Conservation (phyloP, 345 rosid species). For the Acer yangbiense region DNA sequence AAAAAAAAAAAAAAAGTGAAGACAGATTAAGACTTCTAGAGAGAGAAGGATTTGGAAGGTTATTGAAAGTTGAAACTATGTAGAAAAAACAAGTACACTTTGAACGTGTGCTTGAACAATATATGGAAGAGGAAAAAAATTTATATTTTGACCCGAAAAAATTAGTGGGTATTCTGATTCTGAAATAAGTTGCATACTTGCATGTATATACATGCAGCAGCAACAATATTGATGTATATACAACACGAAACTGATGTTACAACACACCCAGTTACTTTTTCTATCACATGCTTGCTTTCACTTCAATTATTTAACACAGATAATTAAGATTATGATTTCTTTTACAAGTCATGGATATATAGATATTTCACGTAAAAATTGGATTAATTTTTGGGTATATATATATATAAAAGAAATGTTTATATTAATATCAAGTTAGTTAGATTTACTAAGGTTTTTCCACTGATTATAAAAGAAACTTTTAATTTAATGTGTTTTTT, state of each 20-base stretch:
- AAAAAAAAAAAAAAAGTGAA: no score
- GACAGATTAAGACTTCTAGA: background rate
- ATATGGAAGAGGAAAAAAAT: no score
- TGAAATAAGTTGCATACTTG: no score
- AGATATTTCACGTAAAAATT: no score
- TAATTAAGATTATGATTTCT: background rate
- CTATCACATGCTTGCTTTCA: background rate
- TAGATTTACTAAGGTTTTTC: no score
- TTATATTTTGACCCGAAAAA: no score
- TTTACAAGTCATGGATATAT: background rate
- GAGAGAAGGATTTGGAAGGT: background rate
- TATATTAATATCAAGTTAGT: no score
- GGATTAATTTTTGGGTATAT: no score
- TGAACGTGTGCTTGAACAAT: conserved; percentile 8
- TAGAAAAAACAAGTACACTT: background rate
- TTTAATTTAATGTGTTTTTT: no score
- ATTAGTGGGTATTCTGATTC: background rate
- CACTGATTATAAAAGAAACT: no score
- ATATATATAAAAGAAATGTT: background rate
- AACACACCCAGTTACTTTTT: conserved; percentile 1
- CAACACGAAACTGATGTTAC: conserved; percentile 23
- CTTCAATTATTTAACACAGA: background rate
- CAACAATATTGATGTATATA: conserved; percentile 12
- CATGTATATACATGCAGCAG: background rate
- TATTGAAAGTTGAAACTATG: background rate